A percentile compares a stretch with the other conserved stretches of the same genome.
Conservation (phyloP, 495 filamentous ascomycete species). For the Lichenothelia convexa region DNA sequence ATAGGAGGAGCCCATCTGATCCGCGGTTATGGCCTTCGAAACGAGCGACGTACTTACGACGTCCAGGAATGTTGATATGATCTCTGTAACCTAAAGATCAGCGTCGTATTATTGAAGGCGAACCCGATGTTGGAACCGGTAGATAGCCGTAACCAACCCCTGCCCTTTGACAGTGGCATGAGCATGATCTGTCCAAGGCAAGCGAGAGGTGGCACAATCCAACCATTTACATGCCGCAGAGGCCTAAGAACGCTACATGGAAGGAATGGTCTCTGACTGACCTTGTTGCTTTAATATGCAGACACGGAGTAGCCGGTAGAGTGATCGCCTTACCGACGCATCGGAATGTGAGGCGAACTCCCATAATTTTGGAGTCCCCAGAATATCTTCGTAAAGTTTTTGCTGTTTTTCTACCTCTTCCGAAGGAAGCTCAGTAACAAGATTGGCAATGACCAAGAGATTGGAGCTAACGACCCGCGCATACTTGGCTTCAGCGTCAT, state of each 20-base stretch:
- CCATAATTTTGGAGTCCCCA: slow-evolving; percentile 57
- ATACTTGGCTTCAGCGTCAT: slow-evolving; percentile 75
- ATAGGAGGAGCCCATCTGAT: slow-evolving; percentile 53
- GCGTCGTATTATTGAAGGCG: too few species aligned
- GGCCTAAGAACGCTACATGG: too few species aligned
- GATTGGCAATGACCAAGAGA: slow-evolving; percentile 34
- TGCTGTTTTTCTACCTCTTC: slow-evolving; percentile 21
- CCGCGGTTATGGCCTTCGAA: slow-evolving; percentile 43
- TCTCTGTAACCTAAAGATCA: too few species aligned
- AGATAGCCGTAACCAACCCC: too few species aligned
- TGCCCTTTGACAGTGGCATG: too few species aligned
- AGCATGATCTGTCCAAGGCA: too few species aligned
- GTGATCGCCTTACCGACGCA: slow-evolving; percentile 46
- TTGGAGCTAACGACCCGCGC: slow-evolving; percentile 54
- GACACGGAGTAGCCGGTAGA: slow-evolving; percentile 44
- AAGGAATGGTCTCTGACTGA: too few species aligned
- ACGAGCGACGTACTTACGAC: slow-evolving; percentile 47
- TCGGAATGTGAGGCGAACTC: slow-evolving; percentile 49
- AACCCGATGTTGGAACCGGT: too few species aligned
- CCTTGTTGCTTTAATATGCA: slow-evolving; percentile 26
- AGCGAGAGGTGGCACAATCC: too few species aligned
- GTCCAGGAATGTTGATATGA: slow-evolving; percentile 33
- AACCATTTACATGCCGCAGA: too few species aligned
- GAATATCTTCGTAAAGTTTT: slow-evolving; percentile 31
- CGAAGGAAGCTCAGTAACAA: slow-evolving; percentile 23